Base-by-base conservation (phyloP, 2,329 filamentous ascomycete species). In the Aurifilum marmelostoma region DNA sequence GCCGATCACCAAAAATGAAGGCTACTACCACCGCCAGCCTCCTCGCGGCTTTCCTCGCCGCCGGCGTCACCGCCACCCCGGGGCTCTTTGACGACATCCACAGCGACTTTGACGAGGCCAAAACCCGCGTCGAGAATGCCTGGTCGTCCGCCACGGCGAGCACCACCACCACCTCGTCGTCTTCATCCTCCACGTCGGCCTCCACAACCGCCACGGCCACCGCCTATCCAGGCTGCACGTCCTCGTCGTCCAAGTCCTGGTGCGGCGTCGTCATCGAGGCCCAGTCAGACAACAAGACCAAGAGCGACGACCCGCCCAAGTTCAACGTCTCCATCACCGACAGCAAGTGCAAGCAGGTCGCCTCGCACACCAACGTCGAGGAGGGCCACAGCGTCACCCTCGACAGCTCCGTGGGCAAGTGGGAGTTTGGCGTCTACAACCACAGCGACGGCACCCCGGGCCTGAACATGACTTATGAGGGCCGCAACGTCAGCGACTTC, bases 251-350 rank as follows among this genome's bases (percentile, higher is more conserved):
- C 61, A n/a, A n/a, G 24, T 27, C 37, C 37, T 63, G 61, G 61
- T 63, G 61, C 24, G 61, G 61, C 41, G 61, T 63, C 24, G 24
- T 39, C 39, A 47, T 63, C 61, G 41, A 14, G 4, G 16, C 7
- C 24, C 39, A 63, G 61, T 8, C 37, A 3, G 41, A 50, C 39
- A n/a, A 32, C 18, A 16, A 37, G 2, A 39, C 39, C 16, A 43
- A 39, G 21, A 63, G 16, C 24, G 47, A 47, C 61, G n/a, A 24
- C 41, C 63, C 52, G 24, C 18, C 37, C 63, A 59, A 37, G 52
- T 65, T 29, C 63, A 59, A 59, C 37, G 39, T 65, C 12, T 32
- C 63, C 63, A 65, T 65, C 52, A 59, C 63, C 16, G 63, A 59
- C 52, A 58, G 50, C 50, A 50, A 50, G 37, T 59, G 63, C 52